These are phyloP conservation scores for Tricholoma saponaceum DNA, from an alignment of 768 basidiomycete genomes.

Conservation along the genomic window DNA sequence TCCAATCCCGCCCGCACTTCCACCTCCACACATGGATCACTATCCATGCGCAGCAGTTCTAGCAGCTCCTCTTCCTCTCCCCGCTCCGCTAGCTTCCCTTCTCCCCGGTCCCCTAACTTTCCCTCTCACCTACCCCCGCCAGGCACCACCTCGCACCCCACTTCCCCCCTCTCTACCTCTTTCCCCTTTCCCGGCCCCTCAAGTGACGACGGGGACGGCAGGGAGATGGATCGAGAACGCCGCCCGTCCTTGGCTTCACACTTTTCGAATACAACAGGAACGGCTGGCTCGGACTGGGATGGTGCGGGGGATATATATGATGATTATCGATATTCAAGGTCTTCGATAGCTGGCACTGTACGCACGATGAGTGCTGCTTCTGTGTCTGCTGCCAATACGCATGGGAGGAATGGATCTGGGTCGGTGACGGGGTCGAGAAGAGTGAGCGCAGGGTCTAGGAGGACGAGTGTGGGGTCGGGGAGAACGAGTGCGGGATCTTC, in stretches of 20 bases:
- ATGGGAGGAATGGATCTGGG: neutral
- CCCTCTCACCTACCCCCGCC: slow-evolving; percentile 13
- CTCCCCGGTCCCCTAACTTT: slow-evolving; percentile 9
- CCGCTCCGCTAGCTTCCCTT: slow-evolving; percentile 9
- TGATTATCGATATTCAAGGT: slow-evolving; percentile 70
- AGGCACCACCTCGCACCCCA: neutral
- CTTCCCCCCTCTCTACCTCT: neutral
- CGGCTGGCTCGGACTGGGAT: slow-evolving; percentile 51
- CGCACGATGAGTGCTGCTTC: slow-evolving; percentile 7
- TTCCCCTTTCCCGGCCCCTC: neutral
- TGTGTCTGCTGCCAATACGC: neutral
- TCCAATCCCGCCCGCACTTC: neutral
- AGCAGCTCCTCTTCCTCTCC: slow-evolving; percentile 3
- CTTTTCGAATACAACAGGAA: slow-evolving; percentile 15
- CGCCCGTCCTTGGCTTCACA: slow-evolving; percentile 28
- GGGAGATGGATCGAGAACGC: slow-evolving; percentile 9
- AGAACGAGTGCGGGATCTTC: neutral
- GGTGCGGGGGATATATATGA: slow-evolving; percentile 74
- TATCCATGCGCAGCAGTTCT: neutral
- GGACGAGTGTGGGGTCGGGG: neutral
- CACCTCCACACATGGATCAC: neutral
- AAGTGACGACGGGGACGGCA: neutral
- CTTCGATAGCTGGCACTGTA: slow-evolving; percentile 44
- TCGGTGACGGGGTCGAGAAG: slow-evolving; percentile 1
- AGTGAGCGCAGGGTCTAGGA: neutral